These are phyloP conservation scores for Leishmania martiniquensis DNA, from an alignment of 208 protist genomes.

Conservation along the genomic window DNA sequence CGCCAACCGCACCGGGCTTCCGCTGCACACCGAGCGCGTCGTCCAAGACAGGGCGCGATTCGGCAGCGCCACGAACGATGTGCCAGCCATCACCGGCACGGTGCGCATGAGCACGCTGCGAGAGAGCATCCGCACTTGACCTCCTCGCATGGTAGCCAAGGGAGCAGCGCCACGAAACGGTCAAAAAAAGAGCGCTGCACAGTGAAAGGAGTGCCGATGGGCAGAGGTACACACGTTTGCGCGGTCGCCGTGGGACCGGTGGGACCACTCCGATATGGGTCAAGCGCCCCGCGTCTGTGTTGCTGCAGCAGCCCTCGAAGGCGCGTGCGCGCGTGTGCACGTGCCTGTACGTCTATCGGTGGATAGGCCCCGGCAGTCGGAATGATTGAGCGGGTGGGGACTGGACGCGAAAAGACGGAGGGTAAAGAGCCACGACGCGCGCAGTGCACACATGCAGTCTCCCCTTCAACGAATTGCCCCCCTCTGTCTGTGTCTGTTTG, in stretches of 20 bases:
- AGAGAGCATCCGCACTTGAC: background rate
- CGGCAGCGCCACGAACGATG: background rate
- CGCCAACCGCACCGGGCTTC: background rate
- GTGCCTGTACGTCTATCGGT: too few relatives aligned
- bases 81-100: background rate
- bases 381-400: too few relatives aligned
- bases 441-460: background rate
- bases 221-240: too few relatives aligned
- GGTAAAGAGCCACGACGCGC: too few relatives aligned
- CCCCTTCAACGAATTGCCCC: too few relatives aligned
- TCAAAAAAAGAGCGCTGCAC: background rate
- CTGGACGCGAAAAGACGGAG: too few relatives aligned
- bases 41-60: background rate
- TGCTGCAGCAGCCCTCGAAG: too few relatives aligned
- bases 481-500: too few relatives aligned
- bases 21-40: background rate
- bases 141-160: background rate
- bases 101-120: background rate
- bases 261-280: background rate
- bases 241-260: too few relatives aligned
- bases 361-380: too few relatives aligned
- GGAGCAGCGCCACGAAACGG: background rate
- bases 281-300: background rate
- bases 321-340: background rate
- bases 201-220: background rate